These are phyloP conservation scores for Thraustochytrium sp. DNA, from an alignment of 352 stramenopile genomes.

Conservation along the genomic window DNA sequence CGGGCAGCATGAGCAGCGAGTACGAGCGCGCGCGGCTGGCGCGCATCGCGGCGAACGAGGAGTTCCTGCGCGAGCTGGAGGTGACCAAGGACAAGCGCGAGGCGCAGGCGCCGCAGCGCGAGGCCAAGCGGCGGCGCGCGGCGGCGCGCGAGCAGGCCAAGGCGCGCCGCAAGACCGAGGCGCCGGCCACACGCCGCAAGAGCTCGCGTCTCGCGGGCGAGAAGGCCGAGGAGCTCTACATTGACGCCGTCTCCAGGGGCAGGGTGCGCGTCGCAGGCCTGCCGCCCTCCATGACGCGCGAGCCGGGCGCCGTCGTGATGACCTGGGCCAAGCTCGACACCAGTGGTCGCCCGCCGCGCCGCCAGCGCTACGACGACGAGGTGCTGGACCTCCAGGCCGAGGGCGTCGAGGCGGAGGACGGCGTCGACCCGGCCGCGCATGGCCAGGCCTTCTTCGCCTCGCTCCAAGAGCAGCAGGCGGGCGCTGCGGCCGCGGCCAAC, in stretches of 20 bases:
- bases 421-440: background rate
- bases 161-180: background rate
- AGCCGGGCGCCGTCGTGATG: background rate
- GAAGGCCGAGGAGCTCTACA: background rate
- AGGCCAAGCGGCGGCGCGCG: no score
- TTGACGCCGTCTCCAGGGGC: background rate
- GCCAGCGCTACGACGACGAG: background rate
- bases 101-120: background rate
- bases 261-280: background rate
- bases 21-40: slow-evolving; percentile 23
- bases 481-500: background rate
- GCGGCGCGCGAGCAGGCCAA: no score
- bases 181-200: background rate
- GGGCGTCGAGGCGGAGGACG: background rate
- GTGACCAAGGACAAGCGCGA: background rate
- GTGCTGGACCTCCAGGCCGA: background rate
- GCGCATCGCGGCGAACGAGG: slow-evolving; percentile 18
- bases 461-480: background rate
- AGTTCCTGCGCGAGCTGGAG: background rate
- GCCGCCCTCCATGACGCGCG: background rate
- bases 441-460: slow-evolving; percentile 25
- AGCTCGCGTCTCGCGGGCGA: slow-evolving; percentile 2
- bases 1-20: background rate
- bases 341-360: background rate
- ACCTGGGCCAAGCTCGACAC: background rate